A percentile compares a stretch with the other conserved stretches of the same genome.
phyloP scores from a whole-genome alignment of 2,329 filamentous ascomycete species.

The Botrytis hyacinthi region DNA sequence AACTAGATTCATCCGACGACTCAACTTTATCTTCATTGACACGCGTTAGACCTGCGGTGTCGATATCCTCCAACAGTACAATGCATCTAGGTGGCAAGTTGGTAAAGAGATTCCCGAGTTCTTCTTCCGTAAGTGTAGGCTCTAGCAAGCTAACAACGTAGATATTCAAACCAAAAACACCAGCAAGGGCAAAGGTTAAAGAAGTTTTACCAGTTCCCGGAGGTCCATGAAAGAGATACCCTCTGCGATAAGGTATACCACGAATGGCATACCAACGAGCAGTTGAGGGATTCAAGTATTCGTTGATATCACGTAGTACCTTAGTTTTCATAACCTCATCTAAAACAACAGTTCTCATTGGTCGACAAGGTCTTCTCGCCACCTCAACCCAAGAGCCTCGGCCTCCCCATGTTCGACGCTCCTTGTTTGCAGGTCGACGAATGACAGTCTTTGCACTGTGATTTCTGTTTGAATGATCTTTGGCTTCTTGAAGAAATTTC shows the following conservation, averaged over 20 bases:
- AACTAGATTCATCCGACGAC: slow-evolving; percentile 12
- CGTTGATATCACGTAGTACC: slow-evolving; percentile 70
- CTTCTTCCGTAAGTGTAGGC: slow-evolving; percentile 59
- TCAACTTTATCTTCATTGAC: slow-evolving; percentile 31
- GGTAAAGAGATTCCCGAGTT: slow-evolving; percentile 57
- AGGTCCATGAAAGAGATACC: slow-evolving; percentile 75
- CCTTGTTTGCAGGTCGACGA: slow-evolving; percentile 51
- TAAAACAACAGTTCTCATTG: slow-evolving; percentile 73
- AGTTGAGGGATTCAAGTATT: slow-evolving; percentile 70
- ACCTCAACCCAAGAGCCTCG: slow-evolving; percentile 54
- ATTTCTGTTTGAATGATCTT: slow-evolving; percentile 51
- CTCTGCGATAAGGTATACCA: slow-evolving; percentile 72
- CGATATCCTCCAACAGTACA: slow-evolving; percentile 67
- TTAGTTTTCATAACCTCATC: slow-evolving; percentile 63
- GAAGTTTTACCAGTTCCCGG: slow-evolving; percentile 73
- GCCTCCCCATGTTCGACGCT: slow-evolving; percentile 46
- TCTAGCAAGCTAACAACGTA: slow-evolving; percentile 63
- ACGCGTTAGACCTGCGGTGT: slow-evolving; percentile 59
- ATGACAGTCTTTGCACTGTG: slow-evolving; percentile 58
- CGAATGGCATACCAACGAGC: slow-evolving; percentile 71
- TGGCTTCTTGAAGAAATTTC: slow-evolving; percentile 52
- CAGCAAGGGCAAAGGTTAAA: slow-evolving; percentile 63
- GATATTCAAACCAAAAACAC: slow-evolving; percentile 64
- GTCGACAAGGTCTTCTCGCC: slow-evolving; percentile 62
- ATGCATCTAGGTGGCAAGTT: slow-evolving; percentile 61